A percentile compares a stretch with the other conserved stretches of the same genome.
Evolutionary conservation across 768 basidiomycete species (phyloP).

Genomic region (Lenzites betulinus): DNA sequence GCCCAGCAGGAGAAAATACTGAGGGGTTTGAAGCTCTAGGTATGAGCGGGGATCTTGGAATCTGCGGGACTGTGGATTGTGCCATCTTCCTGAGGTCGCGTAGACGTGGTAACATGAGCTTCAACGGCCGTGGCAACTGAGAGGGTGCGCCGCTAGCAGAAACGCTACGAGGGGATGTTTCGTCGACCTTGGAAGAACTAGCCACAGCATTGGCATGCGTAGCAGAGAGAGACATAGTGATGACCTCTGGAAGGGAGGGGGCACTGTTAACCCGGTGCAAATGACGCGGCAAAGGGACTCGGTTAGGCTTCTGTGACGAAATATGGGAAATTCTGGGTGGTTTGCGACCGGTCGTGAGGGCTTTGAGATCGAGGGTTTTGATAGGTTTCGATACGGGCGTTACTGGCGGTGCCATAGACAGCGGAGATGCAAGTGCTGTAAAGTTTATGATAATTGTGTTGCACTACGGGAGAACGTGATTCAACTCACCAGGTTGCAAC

Average conservation of each 20-base stretch:
- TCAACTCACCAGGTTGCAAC: background rate
- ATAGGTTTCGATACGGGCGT: background rate
- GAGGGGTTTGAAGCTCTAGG: no score
- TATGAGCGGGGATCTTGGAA: no score
- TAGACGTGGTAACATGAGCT: conserved; percentile 3
- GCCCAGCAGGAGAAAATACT: no score
- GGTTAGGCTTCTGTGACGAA: background rate
- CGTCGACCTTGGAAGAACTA: no score
- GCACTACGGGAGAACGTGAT: no score
- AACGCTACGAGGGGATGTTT: no score
- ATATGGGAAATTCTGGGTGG: background rate
- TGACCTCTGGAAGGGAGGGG: background rate
- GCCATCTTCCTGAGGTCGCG: background rate
- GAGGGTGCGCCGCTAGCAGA: background rate
- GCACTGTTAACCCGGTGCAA: background rate
- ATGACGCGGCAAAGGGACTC: background rate
- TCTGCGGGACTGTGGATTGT: background rate
- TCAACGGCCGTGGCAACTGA: background rate
- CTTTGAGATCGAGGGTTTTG: conserved; percentile 9
- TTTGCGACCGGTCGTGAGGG: conserved; percentile 1
- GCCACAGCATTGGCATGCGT: background rate
- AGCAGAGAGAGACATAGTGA: background rate
- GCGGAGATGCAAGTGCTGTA: background rate
- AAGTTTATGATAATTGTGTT: no score
- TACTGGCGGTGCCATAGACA: background rate